These are phyloP conservation scores for Cantharellus cinnabarinus DNA, from an alignment of 768 basidiomycete genomes.

Conservation along the genomic window DNA sequence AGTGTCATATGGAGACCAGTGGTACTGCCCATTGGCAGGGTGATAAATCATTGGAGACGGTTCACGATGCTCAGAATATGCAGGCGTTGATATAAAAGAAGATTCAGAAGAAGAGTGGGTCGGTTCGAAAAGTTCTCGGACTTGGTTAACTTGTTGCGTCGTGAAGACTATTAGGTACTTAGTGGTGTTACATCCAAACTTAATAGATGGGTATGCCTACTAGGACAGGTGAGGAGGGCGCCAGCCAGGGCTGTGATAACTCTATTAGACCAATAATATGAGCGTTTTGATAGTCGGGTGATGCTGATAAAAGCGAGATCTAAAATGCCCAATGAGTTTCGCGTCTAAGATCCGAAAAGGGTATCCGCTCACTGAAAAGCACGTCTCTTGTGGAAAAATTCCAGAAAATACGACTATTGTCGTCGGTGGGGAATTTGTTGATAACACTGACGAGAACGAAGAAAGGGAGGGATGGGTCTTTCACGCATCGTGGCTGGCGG, in stretches of 20 bases:
- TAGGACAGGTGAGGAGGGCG: background rate
- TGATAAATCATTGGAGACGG: background rate
- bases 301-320: background rate
- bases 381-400: slow-evolving; percentile 37
- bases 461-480: slow-evolving; percentile 66
- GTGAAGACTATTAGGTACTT: background rate
- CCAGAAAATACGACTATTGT: slow-evolving; percentile 63
- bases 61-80: background rate
- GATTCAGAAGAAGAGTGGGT: background rate
- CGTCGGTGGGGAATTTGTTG: slow-evolving; percentile 57
- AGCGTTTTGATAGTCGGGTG: background rate
- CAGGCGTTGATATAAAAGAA: background rate
- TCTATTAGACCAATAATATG: background rate
- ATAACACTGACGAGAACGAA: slow-evolving; percentile 55
- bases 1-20: background rate
- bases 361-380: slow-evolving; percentile 31
- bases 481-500: slow-evolving; percentile 61
- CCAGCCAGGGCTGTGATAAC: background rate
- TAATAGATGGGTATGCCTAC: background rate
- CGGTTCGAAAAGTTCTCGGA: background rate
- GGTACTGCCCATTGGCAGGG: background rate
- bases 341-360: background rate
- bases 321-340: background rate
- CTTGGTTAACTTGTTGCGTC: background rate
- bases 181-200: background rate